Percentiles rank a stretch among this genome's conserved stretches.
Conservation (phyloP, 139 green algal genomes). For the Pleodorina starrii region DNA sequence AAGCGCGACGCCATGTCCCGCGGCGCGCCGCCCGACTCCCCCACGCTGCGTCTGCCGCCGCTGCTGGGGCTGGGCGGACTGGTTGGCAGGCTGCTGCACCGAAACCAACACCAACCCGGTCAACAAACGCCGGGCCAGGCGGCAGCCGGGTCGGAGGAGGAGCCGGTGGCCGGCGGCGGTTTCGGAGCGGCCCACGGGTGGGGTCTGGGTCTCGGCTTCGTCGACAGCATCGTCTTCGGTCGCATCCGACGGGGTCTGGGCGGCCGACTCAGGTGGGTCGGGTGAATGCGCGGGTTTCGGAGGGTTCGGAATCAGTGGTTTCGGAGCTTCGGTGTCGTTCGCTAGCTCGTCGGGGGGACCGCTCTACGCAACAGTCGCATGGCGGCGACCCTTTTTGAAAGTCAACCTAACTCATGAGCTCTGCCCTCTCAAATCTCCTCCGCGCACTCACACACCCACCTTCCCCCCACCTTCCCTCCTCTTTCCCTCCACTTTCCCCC, state of each 20-base stretch:
- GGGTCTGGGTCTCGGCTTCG: conserved; percentile 15
- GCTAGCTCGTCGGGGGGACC: too few species aligned
- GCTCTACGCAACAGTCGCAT: too few species aligned
- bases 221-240: conserved; percentile 88
- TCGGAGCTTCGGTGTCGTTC: too few species aligned
- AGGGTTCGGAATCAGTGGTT: too few species aligned
- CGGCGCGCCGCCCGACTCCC: background rate
- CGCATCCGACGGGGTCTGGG: conserved; percentile 80
- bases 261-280: conserved; percentile 65
- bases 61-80: background rate
- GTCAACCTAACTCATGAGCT: too few species aligned
- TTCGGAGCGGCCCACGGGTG: conserved; percentile 8
- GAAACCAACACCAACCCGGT: background rate
- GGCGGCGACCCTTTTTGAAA: too few species aligned
- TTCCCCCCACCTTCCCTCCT: background rate
- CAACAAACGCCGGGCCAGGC: too few species aligned
- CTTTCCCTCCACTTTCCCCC: background rate
- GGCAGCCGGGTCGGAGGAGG: too few species aligned
- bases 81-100: background rate
- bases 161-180: conserved; percentile 55
- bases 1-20: background rate
- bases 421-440: too few species aligned
- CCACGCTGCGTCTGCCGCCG: conserved; percentile 11
- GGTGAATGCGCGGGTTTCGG: too few species aligned
- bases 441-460: background rate